Conservation (phyloP, 257 asterid genomes). For the Eucommia ulmoides region DNA sequence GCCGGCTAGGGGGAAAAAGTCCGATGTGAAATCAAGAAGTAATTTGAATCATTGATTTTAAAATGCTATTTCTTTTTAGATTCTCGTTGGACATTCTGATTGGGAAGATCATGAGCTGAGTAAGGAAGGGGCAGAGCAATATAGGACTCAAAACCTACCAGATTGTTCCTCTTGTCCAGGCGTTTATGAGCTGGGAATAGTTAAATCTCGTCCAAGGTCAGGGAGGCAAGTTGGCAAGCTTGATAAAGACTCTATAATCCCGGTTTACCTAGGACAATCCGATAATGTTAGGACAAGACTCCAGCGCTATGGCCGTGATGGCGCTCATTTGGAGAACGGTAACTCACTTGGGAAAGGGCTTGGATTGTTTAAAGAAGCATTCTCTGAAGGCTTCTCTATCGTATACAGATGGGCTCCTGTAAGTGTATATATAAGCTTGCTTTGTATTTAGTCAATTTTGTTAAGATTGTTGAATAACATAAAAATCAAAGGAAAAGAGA, state of each 20-base stretch:
- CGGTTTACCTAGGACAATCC: slow-evolving; percentile 88
- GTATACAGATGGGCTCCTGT: slow-evolving; percentile 91
- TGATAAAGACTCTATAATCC: slow-evolving; percentile 38
- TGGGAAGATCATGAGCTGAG: slow-evolving; percentile 61
- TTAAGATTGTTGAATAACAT: too few relatives aligned
- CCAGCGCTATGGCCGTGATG: slow-evolving; percentile 93
- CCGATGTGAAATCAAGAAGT: too few relatives aligned
- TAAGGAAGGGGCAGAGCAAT: slow-evolving; percentile 69
- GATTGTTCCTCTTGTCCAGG: slow-evolving; percentile 61
- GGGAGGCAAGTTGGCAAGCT: slow-evolving; percentile 32
- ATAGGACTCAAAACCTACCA: slow-evolving; percentile 77
- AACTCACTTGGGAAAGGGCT: slow-evolving; percentile 19
- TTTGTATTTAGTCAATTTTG: too few relatives aligned
- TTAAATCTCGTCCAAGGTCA: slow-evolving; percentile 15
- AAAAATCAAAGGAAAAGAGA: too few relatives aligned
- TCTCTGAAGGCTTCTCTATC: slow-evolving; percentile 54
- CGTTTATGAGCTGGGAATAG: slow-evolving; percentile 77
- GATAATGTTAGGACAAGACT: slow-evolving; percentile 75
- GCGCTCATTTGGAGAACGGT: slow-evolving; percentile 72
- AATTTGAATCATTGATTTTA: too few relatives aligned
- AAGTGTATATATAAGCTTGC: too few relatives aligned
- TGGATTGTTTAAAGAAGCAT: slow-evolving; percentile 47
- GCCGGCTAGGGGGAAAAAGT: too few relatives aligned
- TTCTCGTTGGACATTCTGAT: slow-evolving; percentile 61
- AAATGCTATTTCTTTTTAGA: slow-evolving; percentile 33